A percentile compares a stretch with the other conserved stretches of the same genome.
Evolutionary conservation across 148 eudicot species (phyloP).

Genomic region (Cornus controversa): DNA sequence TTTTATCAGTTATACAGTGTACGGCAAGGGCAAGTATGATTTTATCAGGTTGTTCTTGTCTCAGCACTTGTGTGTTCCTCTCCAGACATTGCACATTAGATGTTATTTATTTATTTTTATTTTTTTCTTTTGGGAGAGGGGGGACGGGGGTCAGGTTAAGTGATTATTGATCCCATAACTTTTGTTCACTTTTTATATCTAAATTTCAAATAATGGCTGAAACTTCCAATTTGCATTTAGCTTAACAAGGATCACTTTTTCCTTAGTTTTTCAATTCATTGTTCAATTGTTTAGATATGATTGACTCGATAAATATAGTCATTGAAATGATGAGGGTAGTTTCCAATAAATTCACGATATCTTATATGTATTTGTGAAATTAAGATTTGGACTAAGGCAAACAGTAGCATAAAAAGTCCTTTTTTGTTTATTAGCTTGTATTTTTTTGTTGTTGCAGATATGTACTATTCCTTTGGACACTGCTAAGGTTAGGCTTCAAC

Average conservation of each 20-base stretch:
- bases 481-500: constrained; percentile 97
- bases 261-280: not conserved
- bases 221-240: not conserved
- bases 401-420: not conserved
- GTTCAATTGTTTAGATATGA: not conserved
- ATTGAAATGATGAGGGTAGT: not conserved
- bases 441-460: constrained; percentile 34
- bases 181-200: not conserved
- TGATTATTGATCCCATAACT: not conserved
- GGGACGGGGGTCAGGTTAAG: too few relatives aligned
- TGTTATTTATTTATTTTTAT: too few relatives aligned
- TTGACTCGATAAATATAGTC: not conserved
- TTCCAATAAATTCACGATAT: not conserved
- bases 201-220: not conserved
- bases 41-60: too few relatives aligned
- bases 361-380: not conserved
- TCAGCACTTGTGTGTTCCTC: not conserved
- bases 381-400: not conserved
- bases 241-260: not conserved
- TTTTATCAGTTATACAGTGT: not conserved
- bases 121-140: too few relatives aligned
- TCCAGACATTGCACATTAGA: too few relatives aligned
- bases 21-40: too few relatives aligned
- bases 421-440: not conserved
- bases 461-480: constrained; percentile 96